Evolutionary conservation across 2,329 filamentous ascomycete genomes (phyloP).

Genomic region (Huntiella bhutanensis): DNA sequence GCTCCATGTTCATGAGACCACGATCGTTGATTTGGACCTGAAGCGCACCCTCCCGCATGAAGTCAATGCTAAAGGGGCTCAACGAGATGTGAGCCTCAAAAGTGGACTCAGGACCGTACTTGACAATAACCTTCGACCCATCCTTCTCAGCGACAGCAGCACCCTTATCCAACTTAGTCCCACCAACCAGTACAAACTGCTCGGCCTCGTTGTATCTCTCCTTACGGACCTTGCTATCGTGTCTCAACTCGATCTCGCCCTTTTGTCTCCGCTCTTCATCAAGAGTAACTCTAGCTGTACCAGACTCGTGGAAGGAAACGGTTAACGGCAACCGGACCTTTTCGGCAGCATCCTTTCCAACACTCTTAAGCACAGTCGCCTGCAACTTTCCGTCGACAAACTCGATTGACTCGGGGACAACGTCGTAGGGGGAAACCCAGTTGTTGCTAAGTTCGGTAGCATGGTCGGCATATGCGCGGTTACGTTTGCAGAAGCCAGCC

Average conservation of each 20-base stretch:
- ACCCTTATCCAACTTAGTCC: slow-evolving; percentile 50
- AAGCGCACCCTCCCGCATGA: slow-evolving; percentile 61
- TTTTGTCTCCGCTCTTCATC: slow-evolving; percentile 85
- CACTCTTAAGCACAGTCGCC: slow-evolving; percentile 64
- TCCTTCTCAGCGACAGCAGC: slow-evolving; percentile 50
- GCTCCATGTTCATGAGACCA: slow-evolving; percentile 83
- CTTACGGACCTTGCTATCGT: slow-evolving; percentile 69
- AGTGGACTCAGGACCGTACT: slow-evolving; percentile 56
- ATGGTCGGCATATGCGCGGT: slow-evolving; percentile 71
- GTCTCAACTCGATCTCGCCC: slow-evolving; percentile 71
- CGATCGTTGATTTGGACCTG: slow-evolving; percentile 80
- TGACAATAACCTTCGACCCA: slow-evolving; percentile 50
- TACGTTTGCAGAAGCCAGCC: slow-evolving; percentile 92
- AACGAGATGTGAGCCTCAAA: slow-evolving; percentile 75
- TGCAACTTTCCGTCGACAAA: slow-evolving; percentile 67
- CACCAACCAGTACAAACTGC: slow-evolving; percentile 72
- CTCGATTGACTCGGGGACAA: slow-evolving; percentile 51
- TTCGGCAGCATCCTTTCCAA: slow-evolving; percentile 40
- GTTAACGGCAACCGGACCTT: slow-evolving; percentile 65
- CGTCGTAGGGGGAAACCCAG: slow-evolving; percentile 66
- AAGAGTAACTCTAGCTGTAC: slow-evolving; percentile 67
- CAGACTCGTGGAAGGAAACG: slow-evolving; percentile 76
- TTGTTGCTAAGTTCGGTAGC: slow-evolving; percentile 42
- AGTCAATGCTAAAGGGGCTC: slow-evolving; percentile 68
- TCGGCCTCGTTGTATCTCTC: slow-evolving; percentile 87